Evolutionary conservation across 768 basidiomycete genomes (phyloP).

Genomic region (Russula abietina): DNA sequence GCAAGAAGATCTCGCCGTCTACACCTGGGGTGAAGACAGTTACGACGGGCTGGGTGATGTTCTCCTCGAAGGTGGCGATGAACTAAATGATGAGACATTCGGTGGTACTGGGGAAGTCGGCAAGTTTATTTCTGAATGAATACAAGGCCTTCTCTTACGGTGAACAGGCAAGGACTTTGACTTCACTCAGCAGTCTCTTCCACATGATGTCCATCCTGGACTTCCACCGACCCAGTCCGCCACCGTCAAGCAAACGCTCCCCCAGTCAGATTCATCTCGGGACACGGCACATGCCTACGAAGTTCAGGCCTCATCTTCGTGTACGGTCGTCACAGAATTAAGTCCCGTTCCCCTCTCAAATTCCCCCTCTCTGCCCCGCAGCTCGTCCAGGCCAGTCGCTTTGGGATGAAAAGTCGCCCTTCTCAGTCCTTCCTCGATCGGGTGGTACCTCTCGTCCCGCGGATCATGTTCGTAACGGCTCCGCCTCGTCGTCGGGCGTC

Average conservation of each 20-base stretch:
- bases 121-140: conserved; percentile 37
- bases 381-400: conserved; percentile 60
- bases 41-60: conserved; percentile 87
- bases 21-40: conserved; percentile 87
- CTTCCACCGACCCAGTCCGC: background rate
- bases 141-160: background rate
- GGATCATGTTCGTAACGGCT: conserved; percentile 28
- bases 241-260: background rate
- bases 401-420: conserved; percentile 77
- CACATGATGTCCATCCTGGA: conserved; percentile 28
- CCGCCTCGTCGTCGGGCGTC: conserved; percentile 22
- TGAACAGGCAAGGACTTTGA: conserved; percentile 83
- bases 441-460: conserved; percentile 16
- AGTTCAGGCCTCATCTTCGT: conserved; percentile 24
- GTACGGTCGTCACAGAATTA: conserved; percentile 30
- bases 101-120: conserved; percentile 66
- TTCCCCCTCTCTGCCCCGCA: conserved; percentile 34
- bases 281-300: conserved; percentile 14
- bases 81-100: conserved; percentile 96
- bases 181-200: conserved; percentile 51
- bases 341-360: conserved; percentile 28
- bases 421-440: conserved; percentile 54
- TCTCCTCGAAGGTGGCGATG: conserved; percentile 85
- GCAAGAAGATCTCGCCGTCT: conserved; percentile 82
- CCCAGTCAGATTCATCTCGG: conserved; percentile 12